A percentile compares a stretch with the other conserved stretches of the same genome.
Conservation (phyloP, 257 asterid species). For the Mitragyna speciosa region DNA sequence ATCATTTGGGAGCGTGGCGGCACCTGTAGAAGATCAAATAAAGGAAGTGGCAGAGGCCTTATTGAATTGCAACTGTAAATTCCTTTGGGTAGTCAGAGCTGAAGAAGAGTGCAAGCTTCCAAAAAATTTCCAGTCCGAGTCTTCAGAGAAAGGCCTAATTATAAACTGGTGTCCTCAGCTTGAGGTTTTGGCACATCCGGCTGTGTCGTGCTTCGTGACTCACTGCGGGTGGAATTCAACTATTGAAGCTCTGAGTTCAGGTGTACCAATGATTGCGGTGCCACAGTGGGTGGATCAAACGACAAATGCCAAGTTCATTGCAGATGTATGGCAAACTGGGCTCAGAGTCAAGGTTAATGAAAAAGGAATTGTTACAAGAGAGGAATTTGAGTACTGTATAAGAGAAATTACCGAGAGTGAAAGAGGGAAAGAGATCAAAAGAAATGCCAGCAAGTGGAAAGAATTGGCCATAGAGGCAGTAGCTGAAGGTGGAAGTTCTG, state of each 20-base stretch:
- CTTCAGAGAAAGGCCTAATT: conserved; percentile 18
- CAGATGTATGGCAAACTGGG: conserved; percentile 28
- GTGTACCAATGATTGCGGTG: conserved; percentile 29
- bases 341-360: conserved; percentile 24
- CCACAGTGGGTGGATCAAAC: conserved; percentile 28
- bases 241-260: conserved; percentile 26
- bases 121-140: conserved; percentile 10
- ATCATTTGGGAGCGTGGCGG: conserved; percentile 27
- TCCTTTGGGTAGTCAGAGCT: conserved; percentile 33
- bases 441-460: conserved; percentile 29
- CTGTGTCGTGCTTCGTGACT: conserved; percentile 32
- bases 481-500: conserved; percentile 28
- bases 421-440: conserved; percentile 11
- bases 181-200: conserved; percentile 27
- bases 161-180: conserved; percentile 38
- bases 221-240: conserved; percentile 44
- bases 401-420: conserved; percentile 17
- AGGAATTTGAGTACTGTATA: conserved; percentile 27
- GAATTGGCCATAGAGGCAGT: conserved; percentile 17
- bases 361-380: conserved; percentile 23
- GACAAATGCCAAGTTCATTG: conserved; percentile 30
- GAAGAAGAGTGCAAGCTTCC: conserved; percentile 32
- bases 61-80: conserved; percentile 13
- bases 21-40: conserved; percentile 25
- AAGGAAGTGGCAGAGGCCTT: conserved; percentile 27